phyloP scores from a whole-genome alignment of 768 basidiomycete genomes.

The Suillus spraguei region DNA sequence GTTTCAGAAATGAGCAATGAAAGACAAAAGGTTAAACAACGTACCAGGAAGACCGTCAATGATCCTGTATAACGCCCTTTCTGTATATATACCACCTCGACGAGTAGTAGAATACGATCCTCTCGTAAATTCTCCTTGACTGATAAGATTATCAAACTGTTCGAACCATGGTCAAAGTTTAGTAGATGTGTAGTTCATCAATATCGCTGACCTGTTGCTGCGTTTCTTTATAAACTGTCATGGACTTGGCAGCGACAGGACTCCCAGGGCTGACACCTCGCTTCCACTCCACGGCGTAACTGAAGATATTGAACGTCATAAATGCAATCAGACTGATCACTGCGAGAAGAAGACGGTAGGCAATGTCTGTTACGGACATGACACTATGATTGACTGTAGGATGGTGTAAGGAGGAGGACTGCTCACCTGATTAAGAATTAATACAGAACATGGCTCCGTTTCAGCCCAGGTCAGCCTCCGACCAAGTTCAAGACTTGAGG shows the following conservation, averaged over 20 bases:
- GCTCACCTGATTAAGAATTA: not conserved
- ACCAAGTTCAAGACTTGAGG: not conserved
- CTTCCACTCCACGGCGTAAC: not conserved
- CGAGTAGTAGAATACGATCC: not conserved
- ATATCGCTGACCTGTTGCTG: not conserved
- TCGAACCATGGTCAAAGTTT: not conserved
- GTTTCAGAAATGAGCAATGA: not conserved
- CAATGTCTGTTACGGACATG: not conserved
- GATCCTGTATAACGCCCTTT: not conserved
- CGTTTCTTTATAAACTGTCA: not conserved
- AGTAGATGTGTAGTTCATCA: not conserved
- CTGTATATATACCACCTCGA: not conserved
- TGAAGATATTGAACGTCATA: not conserved
- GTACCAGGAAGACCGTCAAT: not conserved
- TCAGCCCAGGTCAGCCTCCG: constrained; percentile 6
- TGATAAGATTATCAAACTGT: not conserved
- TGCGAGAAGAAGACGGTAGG: not conserved
- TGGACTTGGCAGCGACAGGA: not conserved
- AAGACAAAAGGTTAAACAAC: not conserved
- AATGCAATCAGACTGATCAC: not conserved
- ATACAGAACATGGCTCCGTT: not conserved
- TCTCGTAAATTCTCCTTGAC: not conserved
- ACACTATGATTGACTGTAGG: not conserved
- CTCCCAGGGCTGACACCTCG: not conserved
- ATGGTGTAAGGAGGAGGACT: not conserved